Base-by-base conservation (phyloP, 2,329 filamentous ascomycete genomes). In the Tympanopsis confertula region DNA sequence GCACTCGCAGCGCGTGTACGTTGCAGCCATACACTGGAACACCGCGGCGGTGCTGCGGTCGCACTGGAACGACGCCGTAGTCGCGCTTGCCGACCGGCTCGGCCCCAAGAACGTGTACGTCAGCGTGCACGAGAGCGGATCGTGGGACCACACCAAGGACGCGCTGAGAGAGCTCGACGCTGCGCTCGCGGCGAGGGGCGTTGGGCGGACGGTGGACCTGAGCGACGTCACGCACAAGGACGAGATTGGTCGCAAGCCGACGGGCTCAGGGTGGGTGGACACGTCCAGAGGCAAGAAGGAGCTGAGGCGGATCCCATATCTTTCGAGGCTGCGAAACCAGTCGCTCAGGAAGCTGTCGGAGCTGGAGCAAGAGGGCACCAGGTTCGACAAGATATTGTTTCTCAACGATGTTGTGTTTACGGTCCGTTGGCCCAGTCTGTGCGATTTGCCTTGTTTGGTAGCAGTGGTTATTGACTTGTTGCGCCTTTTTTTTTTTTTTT, bases 1-100 rank as follows among this genome's bases (percentile, higher is more conserved):
- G 7, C 22, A 26, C 22, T 26, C 22, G 7, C 22, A n/a, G 48
- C 58, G 61, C 44, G 68, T 86, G 43, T 86, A 75, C 57, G 82
- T 86, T 42, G 74, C 78, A 4, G 74, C 72, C 42, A 74, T 80
- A 50, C 78, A 82, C 49, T 83, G 78, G 67, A 84, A 82, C 48
- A 74, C 74, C 44, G 80, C 71, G 41, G 51, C 53, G 2, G 60
- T 83, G 18, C 62, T 86, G 2, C 65, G 70, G 5, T 60, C 61
- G 4, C 68, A 78, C 46, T 86, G 81, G 80, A 76, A 68, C 43
- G 55, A 65, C 4, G 75, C 74, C 1, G 59, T 86, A 3, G 41
- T 80, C 5, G 59, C 68, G 2, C 58, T 86, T 15, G 65, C 71
- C 4, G 58, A 67, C 35, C 58, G 62, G 4, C 57, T 84, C 3